Conservation (phyloP, 2,329 filamentous ascomycete genomes). For the Fusarium illudens region DNA sequence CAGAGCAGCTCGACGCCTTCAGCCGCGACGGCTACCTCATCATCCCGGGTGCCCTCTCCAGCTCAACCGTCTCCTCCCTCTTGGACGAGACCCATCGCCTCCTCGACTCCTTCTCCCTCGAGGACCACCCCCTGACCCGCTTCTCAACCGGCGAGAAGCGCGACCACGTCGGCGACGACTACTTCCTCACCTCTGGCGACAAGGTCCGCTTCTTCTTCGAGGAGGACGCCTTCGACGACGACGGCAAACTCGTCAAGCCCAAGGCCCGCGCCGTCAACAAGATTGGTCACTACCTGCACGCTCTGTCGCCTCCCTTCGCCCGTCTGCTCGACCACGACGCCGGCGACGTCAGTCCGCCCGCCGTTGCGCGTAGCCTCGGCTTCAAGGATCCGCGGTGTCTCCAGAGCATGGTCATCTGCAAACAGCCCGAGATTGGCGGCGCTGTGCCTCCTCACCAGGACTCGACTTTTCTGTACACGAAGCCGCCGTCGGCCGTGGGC, state of each 20-base stretch:
- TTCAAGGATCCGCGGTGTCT: conserved; percentile 80
- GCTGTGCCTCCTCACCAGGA: conserved; percentile 93
- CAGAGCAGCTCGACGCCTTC: conserved; percentile 77
- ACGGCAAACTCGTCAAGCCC: conserved; percentile 74
- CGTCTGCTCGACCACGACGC: conserved; percentile 56
- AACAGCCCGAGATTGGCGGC: conserved; percentile 94
- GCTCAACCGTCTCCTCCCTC: conserved; percentile 71
- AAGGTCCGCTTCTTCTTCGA: conserved; percentile 98
- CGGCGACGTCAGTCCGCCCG: conserved; percentile 56
- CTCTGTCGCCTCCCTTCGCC: conserved; percentile 72
- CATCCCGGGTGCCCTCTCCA: conserved; percentile 77
- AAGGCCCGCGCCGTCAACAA: conserved; percentile 90
- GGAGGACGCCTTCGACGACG: conserved; percentile 81
- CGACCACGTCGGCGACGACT: conserved; percentile 89
- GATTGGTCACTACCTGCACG: conserved; percentile 81
- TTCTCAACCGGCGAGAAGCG: conserved; percentile 84
- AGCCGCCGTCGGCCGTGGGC: conserved; percentile 87
- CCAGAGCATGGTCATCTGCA: conserved; percentile 98
- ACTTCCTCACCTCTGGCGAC: conserved; percentile 90
- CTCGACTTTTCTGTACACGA: conserved; percentile 89
- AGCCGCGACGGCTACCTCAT: conserved; percentile 88
- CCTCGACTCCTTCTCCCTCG: conserved; percentile 79
- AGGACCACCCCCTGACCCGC: conserved; percentile 88
- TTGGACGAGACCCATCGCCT: conserved; percentile 78
- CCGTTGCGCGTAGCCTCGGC: conserved; percentile 74